Base-by-base conservation (phyloP, 1,139 yeast species). In the Pichia sp. region DNA sequence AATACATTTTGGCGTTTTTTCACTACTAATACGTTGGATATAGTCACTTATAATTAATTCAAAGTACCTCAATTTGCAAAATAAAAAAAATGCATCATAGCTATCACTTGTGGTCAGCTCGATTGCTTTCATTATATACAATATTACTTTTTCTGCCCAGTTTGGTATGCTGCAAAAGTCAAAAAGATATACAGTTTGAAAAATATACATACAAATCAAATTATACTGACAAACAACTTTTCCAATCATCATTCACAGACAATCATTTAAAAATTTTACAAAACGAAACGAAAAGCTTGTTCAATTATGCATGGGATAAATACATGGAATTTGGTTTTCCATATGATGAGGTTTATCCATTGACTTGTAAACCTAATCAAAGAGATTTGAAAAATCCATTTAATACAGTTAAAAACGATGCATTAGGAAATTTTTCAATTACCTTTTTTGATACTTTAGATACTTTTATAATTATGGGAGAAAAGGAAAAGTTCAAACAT, bases 381-480 rank as follows among this genome's bases (percentile, higher is more conserved):
- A 79, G 88, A 7, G 87, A 86, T 60, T 71, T 65, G 48, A 63
- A 65, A 0, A 73, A 86, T 57, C 63, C 72, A 1, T 59, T 66
- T 5, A 83, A 88, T 58, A 71, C 78, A 2, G 79, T 78, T 26
- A 69, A 86, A 46, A 88, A 88, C 61, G 97, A 90, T 62, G 94
- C 86, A 0, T 66, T 88, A 68, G 97, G 97, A 0, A 89, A 88
- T 59, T 82, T 81, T 48, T 79, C 95, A 0, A 75, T 83, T 59
- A 87, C 96, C 0, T 66, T 88, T 44, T 69, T 90, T 33, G 97
- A 90, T 63, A 76, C 86, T 31, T 62, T 90, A 41, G 96, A 92
- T 55, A 82, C 92, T 35, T 75, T 87, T 53, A 82, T 92, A 11
- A 72, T 87, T 0, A 70, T 89, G 70, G 83, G 79, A 41, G 86